Percentiles rank a stretch among this genome's conserved stretches.
phyloP scores from a whole-genome alignment of 2,329 filamentous ascomycete species.

The Salinomyces thailandicus region DNA sequence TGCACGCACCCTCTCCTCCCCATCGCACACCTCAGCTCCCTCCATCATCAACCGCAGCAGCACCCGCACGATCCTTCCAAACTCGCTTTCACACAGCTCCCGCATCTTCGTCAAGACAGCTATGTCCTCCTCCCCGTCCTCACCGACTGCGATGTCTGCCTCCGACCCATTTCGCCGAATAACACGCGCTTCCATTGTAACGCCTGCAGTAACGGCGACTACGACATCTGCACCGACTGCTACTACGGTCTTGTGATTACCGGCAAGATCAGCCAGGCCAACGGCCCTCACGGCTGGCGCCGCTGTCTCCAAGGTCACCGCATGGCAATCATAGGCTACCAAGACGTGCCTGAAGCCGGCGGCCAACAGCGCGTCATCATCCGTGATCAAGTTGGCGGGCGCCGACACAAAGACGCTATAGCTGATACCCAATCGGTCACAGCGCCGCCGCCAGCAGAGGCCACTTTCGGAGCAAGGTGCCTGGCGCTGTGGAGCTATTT shows the following conservation, averaged over 20 bases:
- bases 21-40: conserved; percentile 28
- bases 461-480: conserved; percentile 56
- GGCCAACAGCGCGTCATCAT: conserved; percentile 59
- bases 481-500: conserved; percentile 69
- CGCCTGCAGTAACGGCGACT: conserved; percentile 67
- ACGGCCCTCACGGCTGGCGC: conserved; percentile 73
- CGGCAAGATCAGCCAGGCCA: conserved; percentile 58
- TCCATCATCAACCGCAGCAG: not conserved
- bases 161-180: conserved; percentile 57
- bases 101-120: conserved; percentile 32
- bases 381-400: conserved; percentile 67
- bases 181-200: conserved; percentile 71
- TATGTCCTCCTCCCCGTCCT: conserved; percentile 37
- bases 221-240: conserved; percentile 72
- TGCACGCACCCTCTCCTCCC: conserved; percentile 77
- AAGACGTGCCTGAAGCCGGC: conserved; percentile 46
- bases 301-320: conserved; percentile 71
- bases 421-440: not conserved
- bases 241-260: conserved; percentile 57
- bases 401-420: conserved; percentile 49
- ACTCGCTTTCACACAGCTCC: conserved; percentile 16
- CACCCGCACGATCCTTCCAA: conserved; percentile 9
- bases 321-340: conserved; percentile 72
- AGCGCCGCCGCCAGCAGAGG: conserved; percentile 59
- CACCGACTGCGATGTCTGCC: conserved; percentile 70